Evolutionary conservation across 2,329 filamentous ascomycete species (phyloP).

Genomic region (Trichophyton equinum): DNA sequence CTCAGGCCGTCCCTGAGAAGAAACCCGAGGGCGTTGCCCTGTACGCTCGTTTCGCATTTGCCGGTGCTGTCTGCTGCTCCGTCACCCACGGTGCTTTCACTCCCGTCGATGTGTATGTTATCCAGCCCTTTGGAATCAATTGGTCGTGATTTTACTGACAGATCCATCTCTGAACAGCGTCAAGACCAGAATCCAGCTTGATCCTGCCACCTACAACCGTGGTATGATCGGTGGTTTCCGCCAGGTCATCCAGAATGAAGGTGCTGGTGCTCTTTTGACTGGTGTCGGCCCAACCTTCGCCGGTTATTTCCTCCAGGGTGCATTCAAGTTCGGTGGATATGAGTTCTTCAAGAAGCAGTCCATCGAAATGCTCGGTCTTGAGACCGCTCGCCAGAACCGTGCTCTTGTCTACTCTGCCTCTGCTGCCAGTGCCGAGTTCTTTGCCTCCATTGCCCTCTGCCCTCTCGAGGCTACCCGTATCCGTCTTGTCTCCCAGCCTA

Average conservation of each 20-base stretch:
- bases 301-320: slow-evolving; percentile 88
- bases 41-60: slow-evolving; percentile 93
- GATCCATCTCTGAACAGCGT: slow-evolving; percentile 44
- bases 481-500: slow-evolving; percentile 78
- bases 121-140: not conserved
- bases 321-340: slow-evolving; percentile 89
- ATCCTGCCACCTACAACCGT: slow-evolving; percentile 77
- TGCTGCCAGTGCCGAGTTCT: slow-evolving; percentile 50
- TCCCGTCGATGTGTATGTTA: slow-evolving; percentile 95
- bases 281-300: slow-evolving; percentile 75
- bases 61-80: slow-evolving; percentile 95
- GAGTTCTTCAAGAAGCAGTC: slow-evolving; percentile 92
- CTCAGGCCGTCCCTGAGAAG: slow-evolving; percentile 6
- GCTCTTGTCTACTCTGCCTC: slow-evolving; percentile 67
- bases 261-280: slow-evolving; percentile 73
- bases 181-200: slow-evolving; percentile 92
- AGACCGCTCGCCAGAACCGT: slow-evolving; percentile 65
- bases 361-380: slow-evolving; percentile 67
- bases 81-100: slow-evolving; percentile 95
- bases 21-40: slow-evolving; percentile 47
- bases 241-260: slow-evolving; percentile 73
- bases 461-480: slow-evolving; percentile 88
- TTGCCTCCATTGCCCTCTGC: slow-evolving; percentile 59
- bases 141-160: not conserved
- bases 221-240: slow-evolving; percentile 77